A percentile compares a stretch with the other conserved stretches of the same genome.
phyloP scores from a whole-genome alignment of 2,329 filamentous ascomycete genomes.

The Xylariaceae sp. region DNA sequence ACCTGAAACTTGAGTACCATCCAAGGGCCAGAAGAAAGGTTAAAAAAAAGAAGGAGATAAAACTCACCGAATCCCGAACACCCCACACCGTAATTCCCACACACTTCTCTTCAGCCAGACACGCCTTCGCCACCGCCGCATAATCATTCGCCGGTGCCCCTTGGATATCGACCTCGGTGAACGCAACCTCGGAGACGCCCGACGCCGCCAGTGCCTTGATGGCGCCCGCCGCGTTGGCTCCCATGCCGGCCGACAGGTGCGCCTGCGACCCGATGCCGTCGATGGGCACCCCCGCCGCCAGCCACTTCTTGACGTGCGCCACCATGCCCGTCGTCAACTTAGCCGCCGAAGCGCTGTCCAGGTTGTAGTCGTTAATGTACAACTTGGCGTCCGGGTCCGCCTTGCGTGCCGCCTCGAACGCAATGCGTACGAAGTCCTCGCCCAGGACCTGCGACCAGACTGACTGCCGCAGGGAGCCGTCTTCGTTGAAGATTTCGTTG shows the following conservation, averaged over 20 bases:
- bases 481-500: constrained; percentile 62
- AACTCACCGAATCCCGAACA: constrained; percentile 39
- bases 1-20: neutral
- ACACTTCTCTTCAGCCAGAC: constrained; percentile 54
- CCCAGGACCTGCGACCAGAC: constrained; percentile 67
- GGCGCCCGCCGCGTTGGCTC: constrained; percentile 35
- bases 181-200: constrained; percentile 45
- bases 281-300: constrained; percentile 55
- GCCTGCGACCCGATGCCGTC: constrained; percentile 55
- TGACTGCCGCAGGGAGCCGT: constrained; percentile 53
- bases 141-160: constrained; percentile 54
- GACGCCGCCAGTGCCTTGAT: constrained; percentile 43
- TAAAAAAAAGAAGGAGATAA: neutral
- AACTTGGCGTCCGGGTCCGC: constrained; percentile 65
- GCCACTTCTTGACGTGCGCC: constrained; percentile 58
- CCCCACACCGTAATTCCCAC: constrained; percentile 64
- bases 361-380: constrained; percentile 74
- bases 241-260: constrained; percentile 40
- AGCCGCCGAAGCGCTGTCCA: constrained; percentile 54
- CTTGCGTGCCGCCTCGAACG: constrained; percentile 62
- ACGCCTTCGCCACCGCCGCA: constrained; percentile 53
- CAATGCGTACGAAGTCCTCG: constrained; percentile 65
- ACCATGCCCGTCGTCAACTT: constrained; percentile 53
- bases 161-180: constrained; percentile 62
- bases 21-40: neutral